Evolutionary conservation across 1,284 basidiomycete species (phyloP).

Genomic region (Violaceomyces palustris): DNA sequence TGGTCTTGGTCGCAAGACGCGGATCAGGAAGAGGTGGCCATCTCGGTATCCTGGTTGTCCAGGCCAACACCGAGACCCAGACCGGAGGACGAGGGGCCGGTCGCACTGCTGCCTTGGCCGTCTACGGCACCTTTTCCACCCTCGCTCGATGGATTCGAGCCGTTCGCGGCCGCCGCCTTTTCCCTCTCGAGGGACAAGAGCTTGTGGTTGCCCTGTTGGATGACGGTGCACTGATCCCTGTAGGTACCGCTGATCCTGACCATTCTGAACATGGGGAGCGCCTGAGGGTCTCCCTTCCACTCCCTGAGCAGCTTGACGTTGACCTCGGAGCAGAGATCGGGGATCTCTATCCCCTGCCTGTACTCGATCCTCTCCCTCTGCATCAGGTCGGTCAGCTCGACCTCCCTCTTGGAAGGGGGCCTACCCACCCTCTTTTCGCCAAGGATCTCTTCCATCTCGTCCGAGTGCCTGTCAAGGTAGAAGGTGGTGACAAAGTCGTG

Average conservation of each 20-base stretch:
- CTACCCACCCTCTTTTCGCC: slow-evolving; percentile 38
- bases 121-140: too few relatives aligned
- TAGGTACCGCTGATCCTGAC: slow-evolving; percentile 41
- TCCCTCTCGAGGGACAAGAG: slow-evolving; percentile 25
- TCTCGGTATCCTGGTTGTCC: too few relatives aligned
- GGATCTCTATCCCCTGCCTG: slow-evolving; percentile 42
- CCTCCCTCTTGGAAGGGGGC: slow-evolving; percentile 33
- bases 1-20: too few relatives aligned
- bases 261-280: slow-evolving; percentile 43
- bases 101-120: too few relatives aligned
- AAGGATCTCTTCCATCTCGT: slow-evolving; percentile 31
- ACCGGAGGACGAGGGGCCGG: too few relatives aligned
- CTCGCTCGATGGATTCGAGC: too few relatives aligned
- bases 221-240: slow-evolving; percentile 30
- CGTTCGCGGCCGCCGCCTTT: too few relatives aligned
- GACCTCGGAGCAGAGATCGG: slow-evolving; percentile 36
- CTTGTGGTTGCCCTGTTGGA: slow-evolving; percentile 37
- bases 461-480: slow-evolving; percentile 41
- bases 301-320: slow-evolving; percentile 45
- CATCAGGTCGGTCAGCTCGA: slow-evolving; percentile 34
- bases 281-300: slow-evolving; percentile 49
- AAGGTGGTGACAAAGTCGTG: slow-evolving; percentile 37
- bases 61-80: too few relatives aligned
- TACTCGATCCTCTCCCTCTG: slow-evolving; percentile 42
- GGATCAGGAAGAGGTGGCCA: too few relatives aligned